phyloP scores from a whole-genome alignment of 148 eudicot genomes.

The Amaranthus cruentus region DNA sequence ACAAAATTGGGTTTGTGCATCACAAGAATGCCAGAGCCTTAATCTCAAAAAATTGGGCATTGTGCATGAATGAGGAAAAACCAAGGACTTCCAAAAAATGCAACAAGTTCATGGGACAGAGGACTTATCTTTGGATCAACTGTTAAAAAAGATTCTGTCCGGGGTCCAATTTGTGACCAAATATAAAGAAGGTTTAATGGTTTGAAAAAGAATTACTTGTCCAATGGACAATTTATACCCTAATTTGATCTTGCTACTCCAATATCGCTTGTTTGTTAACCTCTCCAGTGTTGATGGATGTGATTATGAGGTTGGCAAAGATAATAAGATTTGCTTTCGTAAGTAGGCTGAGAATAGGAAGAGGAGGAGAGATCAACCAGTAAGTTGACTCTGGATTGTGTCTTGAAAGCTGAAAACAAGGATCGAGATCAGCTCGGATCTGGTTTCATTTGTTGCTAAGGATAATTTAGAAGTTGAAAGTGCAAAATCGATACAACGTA shows the following conservation, averaged over 20 bases:
- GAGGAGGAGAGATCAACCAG: not conserved
- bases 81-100: no score
- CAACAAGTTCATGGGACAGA: no score
- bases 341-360: no score
- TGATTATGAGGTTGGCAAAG: not conserved
- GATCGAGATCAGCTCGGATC: not conserved
- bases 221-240: not conserved
- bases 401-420: not conserved
- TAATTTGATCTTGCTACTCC: not conserved
- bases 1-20: no score
- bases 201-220: not conserved
- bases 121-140: no score
- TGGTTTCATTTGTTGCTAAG: slow-evolving; percentile 2
- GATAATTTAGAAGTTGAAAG: not conserved
- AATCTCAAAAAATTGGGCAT: no score
- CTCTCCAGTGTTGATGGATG: not conserved
- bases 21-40: no score
- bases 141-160: no score
- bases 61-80: no score
- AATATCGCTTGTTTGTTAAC: not conserved
- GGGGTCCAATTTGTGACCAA: not conserved
- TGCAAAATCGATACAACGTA: not conserved
- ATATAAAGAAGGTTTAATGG: not conserved
- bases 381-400: not conserved
- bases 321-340: not conserved